These are phyloP conservation scores for Rhinocladiella mackenziei DNA, from an alignment of 2,329 filamentous ascomycete genomes.

Conservation along the genomic window DNA sequence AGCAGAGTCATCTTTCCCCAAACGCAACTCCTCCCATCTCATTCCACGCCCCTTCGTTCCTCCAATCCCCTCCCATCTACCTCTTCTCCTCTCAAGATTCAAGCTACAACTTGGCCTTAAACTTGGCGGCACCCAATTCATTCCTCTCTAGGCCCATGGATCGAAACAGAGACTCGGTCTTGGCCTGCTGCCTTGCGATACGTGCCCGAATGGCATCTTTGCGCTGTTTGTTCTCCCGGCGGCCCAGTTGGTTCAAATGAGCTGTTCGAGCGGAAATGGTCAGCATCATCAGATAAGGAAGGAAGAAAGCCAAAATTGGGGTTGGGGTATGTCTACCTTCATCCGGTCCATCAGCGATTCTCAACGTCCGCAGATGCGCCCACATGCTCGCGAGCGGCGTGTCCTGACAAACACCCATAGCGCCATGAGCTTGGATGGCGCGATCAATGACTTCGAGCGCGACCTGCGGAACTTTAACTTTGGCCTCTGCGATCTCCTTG, in stretches of 20 bases:
- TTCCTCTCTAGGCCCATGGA: constrained; percentile 13
- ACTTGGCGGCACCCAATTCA: constrained; percentile 18
- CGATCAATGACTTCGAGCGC: constrained; percentile 86
- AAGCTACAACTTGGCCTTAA: constrained; percentile 17
- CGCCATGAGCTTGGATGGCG: constrained; percentile 88
- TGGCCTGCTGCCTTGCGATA: constrained; percentile 14
- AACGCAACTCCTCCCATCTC: too few species aligned
- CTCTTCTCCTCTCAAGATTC: not conserved
- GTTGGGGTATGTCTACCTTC: constrained; percentile 76
- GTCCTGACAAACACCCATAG: constrained; percentile 86
- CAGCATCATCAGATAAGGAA: too few species aligned
- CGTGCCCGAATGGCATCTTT: constrained; percentile 17
- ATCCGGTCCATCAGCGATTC: constrained; percentile 89
- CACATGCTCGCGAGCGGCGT: constrained; percentile 70
- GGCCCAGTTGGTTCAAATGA: constrained; percentile 60
- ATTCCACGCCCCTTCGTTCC: too few species aligned
- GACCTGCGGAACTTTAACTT: constrained; percentile 80
- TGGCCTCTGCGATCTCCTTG: constrained; percentile 91
- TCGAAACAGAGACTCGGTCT: constrained; percentile 19
- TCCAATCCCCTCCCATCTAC: too few species aligned
- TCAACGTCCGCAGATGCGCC: constrained; percentile 81
- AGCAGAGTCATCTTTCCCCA: too few species aligned
- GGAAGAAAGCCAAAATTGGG: too few species aligned
- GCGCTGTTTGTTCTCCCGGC: constrained; percentile 48
- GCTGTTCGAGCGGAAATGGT: constrained; percentile 90